Base-by-base conservation (phyloP, 1,284 basidiomycete species). In the Trametes hirsuta region DNA sequence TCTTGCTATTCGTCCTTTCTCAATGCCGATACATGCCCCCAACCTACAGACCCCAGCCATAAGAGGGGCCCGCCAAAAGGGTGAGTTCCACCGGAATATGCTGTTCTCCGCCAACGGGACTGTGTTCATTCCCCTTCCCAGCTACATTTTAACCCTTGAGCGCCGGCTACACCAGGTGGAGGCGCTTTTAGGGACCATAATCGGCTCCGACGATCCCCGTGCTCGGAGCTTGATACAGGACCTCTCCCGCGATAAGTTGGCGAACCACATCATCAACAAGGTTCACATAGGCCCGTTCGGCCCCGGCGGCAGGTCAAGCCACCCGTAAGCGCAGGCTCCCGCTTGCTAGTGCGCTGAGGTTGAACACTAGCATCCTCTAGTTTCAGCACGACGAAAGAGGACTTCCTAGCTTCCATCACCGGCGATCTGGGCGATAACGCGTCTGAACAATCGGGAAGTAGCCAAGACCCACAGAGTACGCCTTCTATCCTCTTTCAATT, bases 21-120 rank as follows among this genome's bases (percentile, higher is more conserved):
- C 6, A 18, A 6, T 9, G 9, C 8, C 24, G 9, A 44, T 22
- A n/a, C 22, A n/a, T 30, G 11, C 21, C 47, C 11, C 1, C 53
- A 30, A 30, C 4, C 30, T 30, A 30, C 8, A 69, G 68, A 69
- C 47, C 72, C 72, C 15, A 71, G 67, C 46, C 72, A 71, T 57
- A 73, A 73, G 53, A 59, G 72, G 41, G 72, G 72, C 25, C 72
- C 72, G 1, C 72, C 72, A 10, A 73, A 73, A 48, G 72, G 72
- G 70, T 69, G 47, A 44, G 63, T 46, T n/a, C 11, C 18, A 6
- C 37, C 52, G 15, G 45, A 52, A 40, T 24, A 3, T 34, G 36
- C 11, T 22, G 22, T 10, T 5, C 18, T 12, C 34, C 14, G 18
- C 21, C 15, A 15, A 50, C 35, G 6, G 8, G 30, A 8, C 30